These are phyloP conservation scores for Cicer bijugum DNA, from an alignment of 306 rosid species.

Conservation along the genomic window DNA sequence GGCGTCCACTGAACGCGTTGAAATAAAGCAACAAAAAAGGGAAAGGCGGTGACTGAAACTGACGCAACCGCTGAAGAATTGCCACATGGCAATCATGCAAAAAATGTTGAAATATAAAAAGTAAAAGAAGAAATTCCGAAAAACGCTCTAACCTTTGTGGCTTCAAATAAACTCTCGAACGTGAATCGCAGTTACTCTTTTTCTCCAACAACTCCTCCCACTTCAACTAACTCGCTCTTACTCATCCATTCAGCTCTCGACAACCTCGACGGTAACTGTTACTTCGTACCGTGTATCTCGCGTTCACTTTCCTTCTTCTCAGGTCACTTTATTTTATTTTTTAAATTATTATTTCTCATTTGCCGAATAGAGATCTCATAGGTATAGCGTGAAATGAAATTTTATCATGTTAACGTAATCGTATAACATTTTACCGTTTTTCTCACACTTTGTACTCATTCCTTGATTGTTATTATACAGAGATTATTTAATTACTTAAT, in stretches of 20 bases:
- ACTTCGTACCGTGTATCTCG: background rate
- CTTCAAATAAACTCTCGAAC: conserved; percentile 14
- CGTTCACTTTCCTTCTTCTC: conserved; percentile 22
- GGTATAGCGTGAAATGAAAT: conserved; percentile 13
- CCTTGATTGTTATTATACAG: background rate
- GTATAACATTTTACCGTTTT: background rate
- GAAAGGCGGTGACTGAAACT: background rate
- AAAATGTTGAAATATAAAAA: background rate
- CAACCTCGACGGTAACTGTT: background rate
- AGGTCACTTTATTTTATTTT: background rate
- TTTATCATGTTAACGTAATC: background rate
- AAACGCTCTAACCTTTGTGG: conserved; percentile 28
- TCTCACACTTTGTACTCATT: background rate
- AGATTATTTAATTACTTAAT: background rate
- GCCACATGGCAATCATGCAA: background rate
- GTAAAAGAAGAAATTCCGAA: background rate
- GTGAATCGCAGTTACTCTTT: background rate
- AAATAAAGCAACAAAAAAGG: background rate
- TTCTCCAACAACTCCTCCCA: conserved; percentile 1
- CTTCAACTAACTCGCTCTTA: background rate
- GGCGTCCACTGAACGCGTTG: background rate
- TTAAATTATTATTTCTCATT: background rate
- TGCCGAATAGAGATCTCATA: background rate
- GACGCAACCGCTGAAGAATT: background rate
- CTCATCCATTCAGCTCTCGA: background rate